These are phyloP conservation scores for Mucor lusitanicus DNA, from an alignment of 371 early-diverging fungal species.

Conservation along the genomic window DNA sequence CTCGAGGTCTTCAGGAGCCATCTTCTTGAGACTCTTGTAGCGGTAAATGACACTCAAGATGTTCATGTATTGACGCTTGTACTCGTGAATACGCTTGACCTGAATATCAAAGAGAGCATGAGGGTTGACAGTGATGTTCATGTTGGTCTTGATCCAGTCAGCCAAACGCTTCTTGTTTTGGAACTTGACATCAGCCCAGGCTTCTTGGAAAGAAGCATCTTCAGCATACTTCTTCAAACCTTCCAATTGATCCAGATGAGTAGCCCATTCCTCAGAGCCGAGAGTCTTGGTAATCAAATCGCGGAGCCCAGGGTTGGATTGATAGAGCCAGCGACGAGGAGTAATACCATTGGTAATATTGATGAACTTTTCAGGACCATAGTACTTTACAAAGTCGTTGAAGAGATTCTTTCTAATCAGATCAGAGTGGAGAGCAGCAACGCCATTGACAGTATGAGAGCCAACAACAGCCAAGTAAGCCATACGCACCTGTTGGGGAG, in stretches of 20 bases:
- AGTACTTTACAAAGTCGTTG: constrained; percentile 82
- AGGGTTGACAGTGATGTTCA: constrained; percentile 71
- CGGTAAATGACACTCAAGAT: constrained; percentile 89
- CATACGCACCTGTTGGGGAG: constrained; percentile 90
- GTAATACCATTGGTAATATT: constrained; percentile 96
- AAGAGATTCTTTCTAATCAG: constrained; percentile 83
- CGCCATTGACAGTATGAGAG: constrained; percentile 93
- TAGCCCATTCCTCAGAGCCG: constrained; percentile 68
- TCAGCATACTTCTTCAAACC: constrained; percentile 61
- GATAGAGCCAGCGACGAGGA: constrained; percentile 91
- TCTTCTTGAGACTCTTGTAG: constrained; percentile 75
- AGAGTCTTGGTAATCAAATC: constrained; percentile 76
- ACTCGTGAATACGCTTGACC: constrained; percentile 95
- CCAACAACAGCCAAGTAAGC: constrained; percentile 69
- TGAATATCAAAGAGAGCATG: constrained; percentile 92
- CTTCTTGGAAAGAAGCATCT: constrained; percentile 70
- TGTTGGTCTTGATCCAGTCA: constrained; percentile 67
- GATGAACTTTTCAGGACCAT: constrained; percentile 82
- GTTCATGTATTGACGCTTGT: constrained; percentile 97
- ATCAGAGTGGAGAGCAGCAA: constrained; percentile 89
- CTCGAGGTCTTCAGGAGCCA: constrained; percentile 63
- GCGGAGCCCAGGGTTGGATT: constrained; percentile 85
- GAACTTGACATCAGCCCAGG: constrained; percentile 86
- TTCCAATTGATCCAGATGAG: constrained; percentile 63
- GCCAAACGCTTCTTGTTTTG: constrained; percentile 87